phyloP scores from a whole-genome alignment of 1,284 basidiomycete species.

The Thelephora terrestris region DNA sequence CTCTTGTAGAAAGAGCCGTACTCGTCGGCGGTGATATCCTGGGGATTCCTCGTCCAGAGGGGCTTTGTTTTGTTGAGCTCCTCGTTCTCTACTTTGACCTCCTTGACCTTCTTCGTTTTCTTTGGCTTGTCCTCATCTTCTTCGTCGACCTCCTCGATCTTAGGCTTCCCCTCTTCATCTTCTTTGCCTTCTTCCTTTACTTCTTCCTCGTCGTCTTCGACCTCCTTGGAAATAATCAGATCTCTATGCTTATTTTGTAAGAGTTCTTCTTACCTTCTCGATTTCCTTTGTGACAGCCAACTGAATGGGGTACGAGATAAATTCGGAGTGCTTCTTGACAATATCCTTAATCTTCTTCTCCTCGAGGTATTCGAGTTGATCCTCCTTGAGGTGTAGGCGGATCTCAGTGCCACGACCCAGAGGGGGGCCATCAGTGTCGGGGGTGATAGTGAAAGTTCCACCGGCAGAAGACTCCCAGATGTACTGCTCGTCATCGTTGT shows the following conservation, averaged over 20 bases:
- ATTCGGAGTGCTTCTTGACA: conserved; percentile 99
- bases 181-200: no score
- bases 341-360: conserved; percentile 99
- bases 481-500: conserved; percentile 99
- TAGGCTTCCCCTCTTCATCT: conserved; percentile 60
- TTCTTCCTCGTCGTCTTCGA: conserved; percentile 77
- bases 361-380: conserved; percentile 98
- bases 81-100: conserved; percentile 83
- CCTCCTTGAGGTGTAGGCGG: conserved; percentile 95
- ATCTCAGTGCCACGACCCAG: conserved; percentile 95
- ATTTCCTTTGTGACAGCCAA: conserved; percentile 98
- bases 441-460: conserved; percentile 98
- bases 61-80: conserved; percentile 99
- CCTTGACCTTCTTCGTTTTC: conserved; percentile 98
- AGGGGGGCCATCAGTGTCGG: conserved; percentile 81
- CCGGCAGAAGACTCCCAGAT: conserved; percentile 99
- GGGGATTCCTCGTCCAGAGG: conserved; percentile 98
- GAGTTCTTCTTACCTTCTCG: conserved; percentile 63
- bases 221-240: conserved; percentile 45
- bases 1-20: conserved; percentile 99
- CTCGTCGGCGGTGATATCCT: conserved; percentile 88
- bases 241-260: no score
- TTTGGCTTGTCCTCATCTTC: conserved; percentile 78
- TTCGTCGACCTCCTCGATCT: conserved; percentile 68
- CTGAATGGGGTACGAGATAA: conserved; percentile 99